Evolutionary conservation across 78 protist genomes (phyloP).

Genomic region (Protostelium mycophagum): DNA sequence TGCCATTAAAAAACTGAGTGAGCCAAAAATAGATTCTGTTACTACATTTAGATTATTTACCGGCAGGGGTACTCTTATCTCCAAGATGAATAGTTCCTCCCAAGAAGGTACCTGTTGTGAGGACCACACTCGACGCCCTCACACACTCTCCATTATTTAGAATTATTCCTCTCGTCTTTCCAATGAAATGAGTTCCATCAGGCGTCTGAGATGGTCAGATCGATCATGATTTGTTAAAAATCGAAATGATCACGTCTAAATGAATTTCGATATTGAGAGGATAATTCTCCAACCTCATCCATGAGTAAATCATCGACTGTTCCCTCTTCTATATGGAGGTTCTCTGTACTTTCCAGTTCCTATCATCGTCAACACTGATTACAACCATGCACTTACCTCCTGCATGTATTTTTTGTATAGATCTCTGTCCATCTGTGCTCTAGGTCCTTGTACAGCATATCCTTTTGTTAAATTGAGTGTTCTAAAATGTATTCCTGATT

Average conservation of each 20-base stretch:
- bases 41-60: slow-evolving; percentile 5
- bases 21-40: neutral
- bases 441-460: slow-evolving; percentile 93
- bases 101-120: slow-evolving; percentile 95
- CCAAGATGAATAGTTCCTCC: slow-evolving; percentile 88
- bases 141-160: slow-evolving; percentile 28
- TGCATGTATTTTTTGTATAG: slow-evolving; percentile 76
- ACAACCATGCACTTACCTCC: neutral
- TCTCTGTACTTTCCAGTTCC: neutral
- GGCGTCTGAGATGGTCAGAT: no score
- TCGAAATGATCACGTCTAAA: no score
- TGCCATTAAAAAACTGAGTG: no score
- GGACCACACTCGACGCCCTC: slow-evolving; percentile 44
- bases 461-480: slow-evolving; percentile 76
- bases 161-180: neutral
- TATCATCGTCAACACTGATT: neutral
- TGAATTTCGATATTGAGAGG: no score
- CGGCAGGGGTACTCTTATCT: slow-evolving; percentile 21
- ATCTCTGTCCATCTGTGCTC: slow-evolving; percentile 90
- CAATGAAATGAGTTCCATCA: neutral
- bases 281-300: slow-evolving; percentile 7
- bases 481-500: slow-evolving; percentile 37
- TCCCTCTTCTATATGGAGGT: slow-evolving; percentile 57
- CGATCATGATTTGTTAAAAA: no score
- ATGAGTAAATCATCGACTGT: slow-evolving; percentile 73